phyloP scores from a whole-genome alignment of 441 rosid species.

The Syzygium syzygioides region DNA sequence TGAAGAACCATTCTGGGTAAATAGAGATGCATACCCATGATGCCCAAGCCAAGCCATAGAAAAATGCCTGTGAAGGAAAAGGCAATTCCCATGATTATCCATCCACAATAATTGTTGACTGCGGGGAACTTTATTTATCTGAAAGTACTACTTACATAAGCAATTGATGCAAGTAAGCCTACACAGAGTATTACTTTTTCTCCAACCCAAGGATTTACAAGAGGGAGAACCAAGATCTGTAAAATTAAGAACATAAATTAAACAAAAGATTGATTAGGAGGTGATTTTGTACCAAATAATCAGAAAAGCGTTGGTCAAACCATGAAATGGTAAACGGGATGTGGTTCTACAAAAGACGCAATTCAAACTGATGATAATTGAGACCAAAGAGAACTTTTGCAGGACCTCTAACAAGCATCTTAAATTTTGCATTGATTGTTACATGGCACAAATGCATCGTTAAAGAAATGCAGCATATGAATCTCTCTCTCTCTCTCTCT shows the following conservation, averaged over 20 bases:
- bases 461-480: neutral
- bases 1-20: neutral
- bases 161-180: neutral
- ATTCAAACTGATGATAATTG: neutral
- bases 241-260: neutral
- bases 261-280: neutral
- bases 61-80: neutral
- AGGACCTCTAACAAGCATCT: neutral
- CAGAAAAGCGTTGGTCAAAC: neutral
- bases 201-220: neutral
- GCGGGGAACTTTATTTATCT: neutral
- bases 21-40: neutral
- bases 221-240: neutral
- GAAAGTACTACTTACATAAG: neutral
- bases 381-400: neutral
- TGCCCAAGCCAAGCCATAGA: neutral
- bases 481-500: neutral
- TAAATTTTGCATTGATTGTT: neutral
- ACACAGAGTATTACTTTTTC: neutral
- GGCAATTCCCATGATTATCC: neutral
- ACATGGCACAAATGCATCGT: neutral
- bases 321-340: neutral
- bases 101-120: neutral
- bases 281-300: neutral
- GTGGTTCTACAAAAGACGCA: neutral